A percentile compares a stretch with the other conserved stretches of the same genome.
phyloP scores from a whole-genome alignment of 2,329 filamentous ascomycete species.

The Aspergillus fumigatus region DNA sequence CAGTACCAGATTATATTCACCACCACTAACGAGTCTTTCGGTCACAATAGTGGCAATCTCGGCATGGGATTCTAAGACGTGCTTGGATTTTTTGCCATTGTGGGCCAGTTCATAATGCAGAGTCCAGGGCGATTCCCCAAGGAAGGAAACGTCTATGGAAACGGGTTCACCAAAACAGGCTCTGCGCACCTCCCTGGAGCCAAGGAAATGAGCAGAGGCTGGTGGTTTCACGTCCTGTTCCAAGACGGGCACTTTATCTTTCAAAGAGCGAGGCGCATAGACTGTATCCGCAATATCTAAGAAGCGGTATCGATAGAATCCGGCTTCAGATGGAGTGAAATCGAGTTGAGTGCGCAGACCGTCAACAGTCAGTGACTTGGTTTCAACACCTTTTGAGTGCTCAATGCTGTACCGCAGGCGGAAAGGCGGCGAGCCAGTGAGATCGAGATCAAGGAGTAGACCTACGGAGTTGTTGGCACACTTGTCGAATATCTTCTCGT shows the following conservation, averaged over 20 bases:
- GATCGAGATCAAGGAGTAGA: slow-evolving; percentile 78
- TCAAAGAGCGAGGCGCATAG: slow-evolving; percentile 64
- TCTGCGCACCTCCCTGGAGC: slow-evolving; percentile 51
- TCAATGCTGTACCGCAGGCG: slow-evolving; percentile 71
- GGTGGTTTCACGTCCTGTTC: slow-evolving; percentile 92
- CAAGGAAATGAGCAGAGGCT: slow-evolving; percentile 68
- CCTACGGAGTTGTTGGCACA: slow-evolving; percentile 93
- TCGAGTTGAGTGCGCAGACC: slow-evolving; percentile 79
- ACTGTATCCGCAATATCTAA: slow-evolving; percentile 74
- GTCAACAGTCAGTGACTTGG: slow-evolving; percentile 55
- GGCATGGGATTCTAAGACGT: slow-evolving; percentile 60
- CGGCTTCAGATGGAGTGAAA: slow-evolving; percentile 73
- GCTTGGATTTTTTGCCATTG: slow-evolving; percentile 74
- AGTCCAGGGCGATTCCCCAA: slow-evolving; percentile 80
- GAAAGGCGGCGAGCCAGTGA: slow-evolving; percentile 91
- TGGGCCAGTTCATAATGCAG: slow-evolving; percentile 92
- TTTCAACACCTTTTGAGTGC: slow-evolving; percentile 52
- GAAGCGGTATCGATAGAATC: slow-evolving; percentile 84
- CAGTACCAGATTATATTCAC: slow-evolving; percentile 83
- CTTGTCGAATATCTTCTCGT: slow-evolving; percentile 85
- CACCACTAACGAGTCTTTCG: slow-evolving; percentile 68
- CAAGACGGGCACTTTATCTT: slow-evolving; percentile 59
- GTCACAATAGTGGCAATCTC: slow-evolving; percentile 69
- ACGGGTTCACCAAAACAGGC: slow-evolving; percentile 81
- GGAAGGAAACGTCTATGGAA: slow-evolving; percentile 67